A percentile compares a stretch with the other conserved stretches of the same genome.
Evolutionary conservation across 352 stramenopile species (phyloP).

Genomic region (Lagenidium giganteum): DNA sequence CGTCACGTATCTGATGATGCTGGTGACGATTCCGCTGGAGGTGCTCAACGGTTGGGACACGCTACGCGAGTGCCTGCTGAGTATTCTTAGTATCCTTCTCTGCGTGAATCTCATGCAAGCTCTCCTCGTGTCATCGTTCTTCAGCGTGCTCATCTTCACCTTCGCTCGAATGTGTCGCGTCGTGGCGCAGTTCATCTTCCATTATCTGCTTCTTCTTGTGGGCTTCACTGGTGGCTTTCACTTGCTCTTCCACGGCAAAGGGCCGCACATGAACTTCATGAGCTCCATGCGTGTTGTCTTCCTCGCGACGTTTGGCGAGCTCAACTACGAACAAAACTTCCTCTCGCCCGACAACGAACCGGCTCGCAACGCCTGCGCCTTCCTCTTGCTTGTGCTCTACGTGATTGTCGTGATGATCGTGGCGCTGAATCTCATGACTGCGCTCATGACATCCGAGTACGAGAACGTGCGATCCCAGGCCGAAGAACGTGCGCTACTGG

Average conservation of each 20-base stretch:
- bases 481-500: constrained; percentile 41
- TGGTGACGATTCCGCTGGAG: constrained; percentile 42
- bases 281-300: constrained; percentile 49
- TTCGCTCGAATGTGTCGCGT: constrained; percentile 58
- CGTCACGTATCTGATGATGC: constrained; percentile 39
- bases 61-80: constrained; percentile 40
- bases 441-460: constrained; percentile 59
- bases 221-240: constrained; percentile 43
- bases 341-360: constrained; percentile 27
- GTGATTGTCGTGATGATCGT: constrained; percentile 54
- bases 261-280: constrained; percentile 36
- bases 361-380: constrained; percentile 32
- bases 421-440: constrained; percentile 45
- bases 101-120: constrained; percentile 53
- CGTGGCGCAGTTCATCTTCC: constrained; percentile 42
- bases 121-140: constrained; percentile 47
- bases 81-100: constrained; percentile 42
- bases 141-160: constrained; percentile 61
- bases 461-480: constrained; percentile 44
- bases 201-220: constrained; percentile 44
- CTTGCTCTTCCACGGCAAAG: constrained; percentile 35
- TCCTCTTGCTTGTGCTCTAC: constrained; percentile 41
- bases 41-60: constrained; percentile 26
- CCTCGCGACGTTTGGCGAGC: constrained; percentile 47
- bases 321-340: constrained; percentile 56